Percentiles rank a stretch among this genome's conserved stretches.
Conservation (phyloP, 306 rosid species). For the Cicer judaicum region DNA sequence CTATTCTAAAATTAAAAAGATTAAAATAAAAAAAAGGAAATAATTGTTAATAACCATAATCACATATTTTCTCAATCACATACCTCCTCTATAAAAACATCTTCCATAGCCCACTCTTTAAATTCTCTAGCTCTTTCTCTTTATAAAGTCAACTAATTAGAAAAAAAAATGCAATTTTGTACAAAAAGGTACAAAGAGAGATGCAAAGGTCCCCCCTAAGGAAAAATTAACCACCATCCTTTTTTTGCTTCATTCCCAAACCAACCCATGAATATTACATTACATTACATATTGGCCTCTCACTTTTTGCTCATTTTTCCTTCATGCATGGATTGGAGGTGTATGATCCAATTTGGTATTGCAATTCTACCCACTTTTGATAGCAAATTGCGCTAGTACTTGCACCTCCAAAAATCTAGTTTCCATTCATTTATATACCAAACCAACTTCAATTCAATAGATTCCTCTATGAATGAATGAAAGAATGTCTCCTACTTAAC, state of each 20-base stretch:
- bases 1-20: constrained; percentile 2
- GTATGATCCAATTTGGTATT: constrained; percentile 35
- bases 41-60: constrained; percentile 40
- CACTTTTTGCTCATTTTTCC: constrained; percentile 31
- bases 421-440: constrained; percentile 32
- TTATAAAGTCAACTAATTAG: constrained; percentile 61
- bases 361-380: constrained; percentile 32
- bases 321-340: constrained; percentile 44
- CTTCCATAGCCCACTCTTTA: constrained; percentile 39
- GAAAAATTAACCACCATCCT: constrained; percentile 16
- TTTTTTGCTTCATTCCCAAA: constrained; percentile 36
- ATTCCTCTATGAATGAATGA: constrained; percentile 30
- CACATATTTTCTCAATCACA: not conserved
- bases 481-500: not conserved
- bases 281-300: constrained; percentile 31
- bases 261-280: constrained; percentile 19
- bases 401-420: constrained; percentile 28
- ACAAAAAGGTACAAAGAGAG: constrained; percentile 50
- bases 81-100: not conserved
- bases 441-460: constrained; percentile 19
- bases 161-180: constrained; percentile 47
- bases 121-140: constrained; percentile 15
- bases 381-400: not conserved
- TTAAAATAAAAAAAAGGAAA: constrained; percentile 1
- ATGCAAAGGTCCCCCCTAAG: constrained; percentile 44